A percentile compares a stretch with the other conserved stretches of the same genome.
Evolutionary conservation across 805 yeast genomes (phyloP).

Genomic region (Kuraishia molischiana): DNA sequence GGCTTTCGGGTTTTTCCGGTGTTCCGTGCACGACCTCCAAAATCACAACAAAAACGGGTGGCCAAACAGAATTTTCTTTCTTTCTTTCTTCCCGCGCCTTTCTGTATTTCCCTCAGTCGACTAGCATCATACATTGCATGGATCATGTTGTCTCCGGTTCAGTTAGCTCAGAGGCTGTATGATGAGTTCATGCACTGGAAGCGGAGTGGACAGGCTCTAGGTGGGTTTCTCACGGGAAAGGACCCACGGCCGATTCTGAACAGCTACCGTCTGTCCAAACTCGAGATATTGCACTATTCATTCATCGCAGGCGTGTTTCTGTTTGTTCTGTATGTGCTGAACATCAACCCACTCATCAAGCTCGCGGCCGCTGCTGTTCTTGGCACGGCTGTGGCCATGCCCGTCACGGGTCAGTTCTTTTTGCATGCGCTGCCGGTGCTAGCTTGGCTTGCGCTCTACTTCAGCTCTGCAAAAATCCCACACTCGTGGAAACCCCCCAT

Average conservation of each 20-base stretch:
- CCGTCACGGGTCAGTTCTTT: conserved; percentile 77
- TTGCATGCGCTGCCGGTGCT: conserved; percentile 74
- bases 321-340: conserved; percentile 49
- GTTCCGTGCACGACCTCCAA: no score
- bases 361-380: conserved; percentile 29
- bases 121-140: no score
- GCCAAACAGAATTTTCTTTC: no score
- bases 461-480: conserved; percentile 68
- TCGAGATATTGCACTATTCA: conserved; percentile 2
- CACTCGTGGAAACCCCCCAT: conserved; percentile 77
- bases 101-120: no score
- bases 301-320: conserved; percentile 39
- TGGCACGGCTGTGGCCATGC: conserved; percentile 44
- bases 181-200: not conserved
- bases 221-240: not conserved
- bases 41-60: no score
- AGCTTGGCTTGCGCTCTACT: conserved; percentile 79
- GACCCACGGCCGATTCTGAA: not conserved
- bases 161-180: not conserved
- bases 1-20: no score
- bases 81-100: no score
- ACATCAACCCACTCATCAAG: conserved; percentile 35
- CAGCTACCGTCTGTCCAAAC: not conserved
- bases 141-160: not conserved
- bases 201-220: not conserved